Conservation (phyloP, 257 asterid species). For the Nicotiana tomentosiformis region DNA sequence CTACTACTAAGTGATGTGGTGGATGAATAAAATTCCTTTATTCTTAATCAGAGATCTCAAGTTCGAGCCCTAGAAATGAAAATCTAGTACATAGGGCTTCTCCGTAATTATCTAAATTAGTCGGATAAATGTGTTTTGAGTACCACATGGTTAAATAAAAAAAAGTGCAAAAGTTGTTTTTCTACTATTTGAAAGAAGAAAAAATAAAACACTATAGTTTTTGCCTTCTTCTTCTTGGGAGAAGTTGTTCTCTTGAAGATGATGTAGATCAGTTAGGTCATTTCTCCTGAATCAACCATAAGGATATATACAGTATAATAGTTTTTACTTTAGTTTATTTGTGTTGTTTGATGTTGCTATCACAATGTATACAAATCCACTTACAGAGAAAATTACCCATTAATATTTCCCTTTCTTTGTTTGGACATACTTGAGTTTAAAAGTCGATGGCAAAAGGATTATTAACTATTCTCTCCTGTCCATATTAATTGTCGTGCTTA, state of each 20-base stretch:
- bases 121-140: not conserved
- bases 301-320: not conserved
- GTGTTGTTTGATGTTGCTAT: not conserved
- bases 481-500: too few relatives aligned
- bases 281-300: not conserved
- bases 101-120: too few relatives aligned
- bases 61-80: too few relatives aligned
- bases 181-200: too few relatives aligned
- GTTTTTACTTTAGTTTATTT: not conserved
- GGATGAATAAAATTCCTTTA: too few relatives aligned
- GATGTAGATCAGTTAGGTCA: conserved; percentile 21
- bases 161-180: too few relatives aligned
- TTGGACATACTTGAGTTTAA: not conserved
- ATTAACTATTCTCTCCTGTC: not conserved
- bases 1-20: too few relatives aligned
- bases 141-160: too few relatives aligned
- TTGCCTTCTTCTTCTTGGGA: not conserved
- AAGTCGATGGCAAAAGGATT: not conserved
- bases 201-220: not conserved
- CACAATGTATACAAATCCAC: not conserved
- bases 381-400: not conserved
- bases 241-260: not conserved
- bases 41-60: too few relatives aligned
- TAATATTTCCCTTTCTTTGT: not conserved
- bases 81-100: too few relatives aligned